Evolutionary conservation across 73 alveolate species (phyloP), one percentile per base, ranked within the genome.

Genomic region (Blepharisma stoltei): DNA sequence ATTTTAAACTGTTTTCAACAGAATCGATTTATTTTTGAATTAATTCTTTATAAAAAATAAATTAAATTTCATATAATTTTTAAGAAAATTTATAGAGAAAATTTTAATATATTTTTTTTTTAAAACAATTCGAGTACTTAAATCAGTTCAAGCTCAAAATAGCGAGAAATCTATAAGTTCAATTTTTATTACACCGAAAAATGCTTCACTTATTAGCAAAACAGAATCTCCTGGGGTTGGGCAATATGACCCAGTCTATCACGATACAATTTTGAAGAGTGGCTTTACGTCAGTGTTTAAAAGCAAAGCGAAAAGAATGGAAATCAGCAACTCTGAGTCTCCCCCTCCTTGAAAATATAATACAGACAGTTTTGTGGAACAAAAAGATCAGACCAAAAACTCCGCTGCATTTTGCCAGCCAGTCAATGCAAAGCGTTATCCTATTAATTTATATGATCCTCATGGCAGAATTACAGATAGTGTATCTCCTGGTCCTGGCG

Each of bases 401-500:
- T 60, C 73, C 2, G 14, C 73, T 60, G 73, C 79, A 14, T 69
- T 69, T 69, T 14, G 27, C 1, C 23, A 14, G 79, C 79, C 79
- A 37, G 55, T 5, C 14, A 69, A 69, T 69, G 79, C 79, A 18
- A 69, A 25, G 43, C 11, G 79, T 1, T 44, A 69, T 46, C 65
- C 11, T 14, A 43, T 23, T 14, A 69, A 69, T 44, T 43, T 69
- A 9, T 69, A 69, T 69, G 79, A 69, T 43, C 79, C 79, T 9
- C 79, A 69, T 43, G 20, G 71, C 5, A 23, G 5, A 69, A n/a
- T 37, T 38, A 3, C 32, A 44, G 76, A 23, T 14, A 43, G 21
- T 18, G 23, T 25, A 14, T 7, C 79, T 69, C 79, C 79, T 37
- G 79, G 79, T 9, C 79, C 79, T 69, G 79, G 79, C 20, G 67